These are phyloP conservation scores for Aspergillus persii DNA, from an alignment of 2,329 filamentous ascomycete species.

Conservation along the genomic window DNA sequence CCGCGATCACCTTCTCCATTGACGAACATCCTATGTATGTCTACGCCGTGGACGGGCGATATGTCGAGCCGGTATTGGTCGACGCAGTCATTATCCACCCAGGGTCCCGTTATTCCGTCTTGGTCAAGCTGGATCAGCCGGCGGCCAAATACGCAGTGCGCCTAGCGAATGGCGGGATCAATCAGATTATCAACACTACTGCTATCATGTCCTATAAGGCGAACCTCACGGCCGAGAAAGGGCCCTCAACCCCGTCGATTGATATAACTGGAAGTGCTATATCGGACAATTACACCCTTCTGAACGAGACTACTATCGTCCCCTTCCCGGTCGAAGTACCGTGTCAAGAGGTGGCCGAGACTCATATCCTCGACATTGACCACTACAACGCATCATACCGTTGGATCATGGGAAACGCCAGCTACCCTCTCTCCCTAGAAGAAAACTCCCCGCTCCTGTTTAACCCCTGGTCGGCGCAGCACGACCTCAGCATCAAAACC, in stretches of 20 bases:
- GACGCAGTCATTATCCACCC: conserved; percentile 29
- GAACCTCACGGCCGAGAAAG: conserved; percentile 13
- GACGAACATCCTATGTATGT: conserved; percentile 42
- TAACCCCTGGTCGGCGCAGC: conserved; percentile 36
- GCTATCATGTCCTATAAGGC: conserved; percentile 48
- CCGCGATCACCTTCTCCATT: conserved; percentile 48
- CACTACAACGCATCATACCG: conserved; percentile 45
- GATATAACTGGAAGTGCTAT: conserved; percentile 48
- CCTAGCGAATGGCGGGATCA: conserved; percentile 46
- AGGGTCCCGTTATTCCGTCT: conserved; percentile 36
- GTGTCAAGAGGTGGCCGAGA: conserved; percentile 44
- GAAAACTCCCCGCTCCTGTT: conserved; percentile 49
- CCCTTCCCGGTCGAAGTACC: conserved; percentile 50
- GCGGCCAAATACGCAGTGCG: conserved; percentile 55
- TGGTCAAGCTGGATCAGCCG: conserved; percentile 43
- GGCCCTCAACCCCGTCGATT: conserved; percentile 45
- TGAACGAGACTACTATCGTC: conserved; percentile 43
- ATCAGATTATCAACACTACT: conserved; percentile 55
- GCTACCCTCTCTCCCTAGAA: conserved; percentile 40
- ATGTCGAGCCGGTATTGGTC: conserved; percentile 34
- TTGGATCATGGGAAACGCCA: conserved; percentile 50
- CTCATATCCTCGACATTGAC: conserved; percentile 39
- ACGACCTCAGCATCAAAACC: conserved; percentile 51
- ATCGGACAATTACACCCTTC: conserved; percentile 42
- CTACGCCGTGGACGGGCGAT: conserved; percentile 41